Conservation (phyloP, 768 basidiomycete genomes). For the Auricularia cornea region DNA sequence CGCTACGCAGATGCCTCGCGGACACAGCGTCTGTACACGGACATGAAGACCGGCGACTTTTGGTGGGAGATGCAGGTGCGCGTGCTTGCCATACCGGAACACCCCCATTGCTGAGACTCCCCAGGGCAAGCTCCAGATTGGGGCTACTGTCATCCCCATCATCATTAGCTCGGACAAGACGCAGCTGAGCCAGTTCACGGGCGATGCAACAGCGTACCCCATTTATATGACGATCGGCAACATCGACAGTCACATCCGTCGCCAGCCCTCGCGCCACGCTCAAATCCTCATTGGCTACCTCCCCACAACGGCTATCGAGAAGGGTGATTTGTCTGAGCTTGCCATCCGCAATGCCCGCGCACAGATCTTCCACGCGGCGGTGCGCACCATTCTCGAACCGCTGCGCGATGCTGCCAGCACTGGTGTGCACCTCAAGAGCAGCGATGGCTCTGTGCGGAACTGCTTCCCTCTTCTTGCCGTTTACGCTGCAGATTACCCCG, state of each 20-base stretch:
- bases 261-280: constrained; percentile 27
- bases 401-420: not conserved
- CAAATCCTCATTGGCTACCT: constrained; percentile 34
- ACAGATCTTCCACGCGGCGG: constrained; percentile 7
- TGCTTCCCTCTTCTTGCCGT: constrained; percentile 3
- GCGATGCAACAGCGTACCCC: constrained; percentile 33
- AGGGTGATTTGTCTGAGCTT: not conserved
- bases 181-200: constrained; percentile 11
- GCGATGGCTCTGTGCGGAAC: constrained; percentile 2
- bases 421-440: constrained; percentile 4
- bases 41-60: constrained; percentile 12
- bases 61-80: constrained; percentile 9
- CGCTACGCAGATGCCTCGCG: constrained; percentile 3
- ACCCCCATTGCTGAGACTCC: not conserved
- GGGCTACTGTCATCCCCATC: constrained; percentile 12
- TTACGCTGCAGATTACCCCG: constrained; percentile 8
- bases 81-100: not conserved
- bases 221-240: constrained; percentile 39
- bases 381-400: constrained; percentile 4
- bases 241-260: constrained; percentile 30
- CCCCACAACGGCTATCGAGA: constrained; percentile 11
- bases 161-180: constrained; percentile 17
- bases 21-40: constrained; percentile 5
- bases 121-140: constrained; percentile 2
- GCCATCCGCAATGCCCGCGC: constrained; percentile 1